Base-by-base conservation (phyloP, 164 flowering plant species). In the Magnolia kwangsiensis region DNA sequence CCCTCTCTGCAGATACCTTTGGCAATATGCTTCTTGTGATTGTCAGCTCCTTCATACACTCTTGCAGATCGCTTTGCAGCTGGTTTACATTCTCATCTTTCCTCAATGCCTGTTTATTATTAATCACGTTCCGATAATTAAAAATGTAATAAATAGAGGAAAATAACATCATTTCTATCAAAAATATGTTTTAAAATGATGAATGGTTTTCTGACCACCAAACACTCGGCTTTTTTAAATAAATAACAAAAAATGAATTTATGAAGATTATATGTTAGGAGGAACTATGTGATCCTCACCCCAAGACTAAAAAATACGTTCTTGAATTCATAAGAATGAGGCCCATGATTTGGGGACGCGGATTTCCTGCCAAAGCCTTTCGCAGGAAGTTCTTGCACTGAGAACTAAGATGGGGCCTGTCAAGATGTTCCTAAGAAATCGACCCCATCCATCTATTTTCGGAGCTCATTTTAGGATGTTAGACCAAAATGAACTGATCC, bases 1-100 rank as follows among this genome's bases (percentile, higher is more conserved):
- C 97, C 82, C 98, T 90, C 80, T 96, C 99, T 73, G 87, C 85
- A 6, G 91, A 79, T 69, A 91, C 87, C 80, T 90, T 92, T 1
- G 88, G 86, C 67, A 96, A 72, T 71, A 90, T 84, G 16, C 88
- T 91, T 79, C 72, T 83, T 49, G 81, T 77, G 20, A 81, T 78
- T 3, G 84, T 70, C 70, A 94, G 55, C 75, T 94, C 94, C 74
- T 86, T 90, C n/a, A 74, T 74, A 63, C 89, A 84, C 51, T 88
- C 92, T 80, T 92, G 89, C 67, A 91, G 83, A 59, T 90, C 84
- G 24, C 20, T 82, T 67, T 83, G 81, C 7, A 91, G 88, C 63
- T 78, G 89, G 70, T 77, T 86, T 29, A 90, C 78, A 21, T 63
- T 85, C 74, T 96, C 99, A 69, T 92, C 93, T 84, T 92, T 94